Evolutionary conservation across 2,329 filamentous ascomycete species (phyloP).

Genomic region (Hawksworthiomyces lignivorus): DNA sequence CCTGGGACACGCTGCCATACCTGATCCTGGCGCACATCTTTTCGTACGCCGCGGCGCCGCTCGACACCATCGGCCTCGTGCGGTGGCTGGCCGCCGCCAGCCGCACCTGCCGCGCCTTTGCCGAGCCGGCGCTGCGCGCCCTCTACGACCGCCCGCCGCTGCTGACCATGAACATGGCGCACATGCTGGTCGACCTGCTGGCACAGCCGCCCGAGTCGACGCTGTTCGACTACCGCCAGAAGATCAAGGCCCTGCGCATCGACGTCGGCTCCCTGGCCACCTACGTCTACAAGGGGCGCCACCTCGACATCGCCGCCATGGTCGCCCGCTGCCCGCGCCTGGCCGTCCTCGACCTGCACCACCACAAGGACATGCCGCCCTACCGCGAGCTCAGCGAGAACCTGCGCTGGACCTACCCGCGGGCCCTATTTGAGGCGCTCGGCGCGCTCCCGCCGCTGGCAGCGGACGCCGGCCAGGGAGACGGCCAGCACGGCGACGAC

Average conservation of each 20-base stretch:
- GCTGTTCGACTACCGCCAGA: constrained; percentile 58
- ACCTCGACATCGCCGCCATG: constrained; percentile 40
- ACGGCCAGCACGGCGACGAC: constrained; percentile 18
- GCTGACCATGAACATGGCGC: constrained; percentile 35
- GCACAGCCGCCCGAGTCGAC: constrained; percentile 42
- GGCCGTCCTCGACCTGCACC: constrained; percentile 62
- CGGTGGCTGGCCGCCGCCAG: constrained; percentile 60
- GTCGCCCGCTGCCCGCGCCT: constrained; percentile 60
- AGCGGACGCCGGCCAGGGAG: neutral
- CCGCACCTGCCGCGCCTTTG: constrained; percentile 54
- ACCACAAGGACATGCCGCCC: constrained; percentile 59
- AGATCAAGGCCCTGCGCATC: constrained; percentile 62
- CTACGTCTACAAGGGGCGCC: constrained; percentile 43
- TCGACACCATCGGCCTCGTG: constrained; percentile 36
- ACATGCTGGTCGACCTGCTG: constrained; percentile 44
- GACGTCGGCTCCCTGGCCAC: constrained; percentile 53
- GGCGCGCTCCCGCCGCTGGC: constrained; percentile 30
- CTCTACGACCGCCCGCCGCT: constrained; percentile 65
- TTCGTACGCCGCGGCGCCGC: constrained; percentile 53
- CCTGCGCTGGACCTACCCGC: constrained; percentile 63
- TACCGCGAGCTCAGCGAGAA: constrained; percentile 50
- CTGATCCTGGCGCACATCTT: constrained; percentile 65
- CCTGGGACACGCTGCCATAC: constrained; percentile 32
- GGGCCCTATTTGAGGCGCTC: constrained; percentile 57
- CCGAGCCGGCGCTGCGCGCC: constrained; percentile 64